Base-by-base conservation (phyloP, 2,329 filamentous ascomycete species). In the Xylariaceae sp. region DNA sequence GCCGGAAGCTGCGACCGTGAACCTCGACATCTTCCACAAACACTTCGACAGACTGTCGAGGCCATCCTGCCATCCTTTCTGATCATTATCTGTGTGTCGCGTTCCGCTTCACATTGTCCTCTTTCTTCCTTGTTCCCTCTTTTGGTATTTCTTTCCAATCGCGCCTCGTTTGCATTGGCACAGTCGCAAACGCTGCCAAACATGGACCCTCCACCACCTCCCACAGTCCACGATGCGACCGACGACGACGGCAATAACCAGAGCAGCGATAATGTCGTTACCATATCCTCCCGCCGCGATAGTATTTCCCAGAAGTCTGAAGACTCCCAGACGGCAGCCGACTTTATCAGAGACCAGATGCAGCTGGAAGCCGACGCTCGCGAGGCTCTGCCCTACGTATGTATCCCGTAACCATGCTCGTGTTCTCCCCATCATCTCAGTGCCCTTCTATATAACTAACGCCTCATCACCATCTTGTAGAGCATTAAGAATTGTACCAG, bases 401-500 rank as follows among this genome's bases (percentile, higher is more conserved):
- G 83, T 64, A n/a, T 33, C 31, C 28, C 19, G 18, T 31, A 17
- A 10, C 36, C 12, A 45, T 31, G 33, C 22, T 42, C n/a, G 43
- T 13, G 18, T 31, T 53, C 38, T 44, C 56, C 31, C 53, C 22
- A 28, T 28, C 22, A 28, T 45, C 28, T 14, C 16, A 16, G 13
- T 47, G 58, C 67, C 48, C 66, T 53, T 40, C 22, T 12, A 17
- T 41, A 10, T 51, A 46, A 33, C 60, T 60, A 50, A 68, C 51
- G 45, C 10, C 28, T 47, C 17, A 42, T 31, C 18, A 2, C 14
- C 22, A 28, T 28, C 19, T 33, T 19, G n/a, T 60, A 95, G 89
- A 92, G 94, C 72, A 97, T 97, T 68, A 90, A 96, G 63, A 86
- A 86, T 43, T 99, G 94, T 73, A 97, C 94, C 44, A 87, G 91